Evolutionary conservation across 805 yeast genomes (phyloP).

Genomic region (Candida boidinii): DNA sequence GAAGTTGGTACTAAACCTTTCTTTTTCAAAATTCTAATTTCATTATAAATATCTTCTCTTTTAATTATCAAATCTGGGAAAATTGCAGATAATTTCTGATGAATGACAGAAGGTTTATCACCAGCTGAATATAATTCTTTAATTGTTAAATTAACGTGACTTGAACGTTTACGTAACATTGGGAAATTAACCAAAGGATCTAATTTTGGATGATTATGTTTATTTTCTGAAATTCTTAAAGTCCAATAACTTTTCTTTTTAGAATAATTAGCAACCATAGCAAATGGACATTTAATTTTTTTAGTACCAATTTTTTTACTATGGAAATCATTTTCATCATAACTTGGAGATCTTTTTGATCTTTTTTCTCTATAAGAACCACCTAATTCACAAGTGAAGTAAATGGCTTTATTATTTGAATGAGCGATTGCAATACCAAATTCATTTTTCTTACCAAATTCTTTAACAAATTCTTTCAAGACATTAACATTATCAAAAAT

Average conservation of each 20-base stretch:
- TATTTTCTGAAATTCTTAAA: constrained; percentile 43
- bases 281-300: constrained; percentile 47
- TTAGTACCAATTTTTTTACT: constrained; percentile 30
- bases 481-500: constrained; percentile 40
- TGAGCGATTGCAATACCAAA: constrained; percentile 55
- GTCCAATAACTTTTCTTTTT: constrained; percentile 44
- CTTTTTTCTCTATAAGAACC: constrained; percentile 48
- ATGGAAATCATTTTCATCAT: not conserved
- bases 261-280: constrained; percentile 49
- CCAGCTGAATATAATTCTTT: constrained; percentile 45
- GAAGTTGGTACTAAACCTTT: constrained; percentile 27
- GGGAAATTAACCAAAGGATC: constrained; percentile 50
- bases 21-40: constrained; percentile 46
- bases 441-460: constrained; percentile 48
- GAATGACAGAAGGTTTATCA: constrained; percentile 47
- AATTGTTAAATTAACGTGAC: constrained; percentile 42
- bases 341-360: constrained; percentile 13
- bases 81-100: constrained; percentile 39
- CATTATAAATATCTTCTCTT: constrained; percentile 51
- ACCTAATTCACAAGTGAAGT: constrained; percentile 51
- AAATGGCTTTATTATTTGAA: constrained; percentile 49
- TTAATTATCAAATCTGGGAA: constrained; percentile 46
- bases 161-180: constrained; percentile 45
- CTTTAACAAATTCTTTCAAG: constrained; percentile 44
- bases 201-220: constrained; percentile 50